Evolutionary conservation across 495 filamentous ascomycete genomes (phyloP).

Genomic region (Annulohypoxylon moriforme): DNA sequence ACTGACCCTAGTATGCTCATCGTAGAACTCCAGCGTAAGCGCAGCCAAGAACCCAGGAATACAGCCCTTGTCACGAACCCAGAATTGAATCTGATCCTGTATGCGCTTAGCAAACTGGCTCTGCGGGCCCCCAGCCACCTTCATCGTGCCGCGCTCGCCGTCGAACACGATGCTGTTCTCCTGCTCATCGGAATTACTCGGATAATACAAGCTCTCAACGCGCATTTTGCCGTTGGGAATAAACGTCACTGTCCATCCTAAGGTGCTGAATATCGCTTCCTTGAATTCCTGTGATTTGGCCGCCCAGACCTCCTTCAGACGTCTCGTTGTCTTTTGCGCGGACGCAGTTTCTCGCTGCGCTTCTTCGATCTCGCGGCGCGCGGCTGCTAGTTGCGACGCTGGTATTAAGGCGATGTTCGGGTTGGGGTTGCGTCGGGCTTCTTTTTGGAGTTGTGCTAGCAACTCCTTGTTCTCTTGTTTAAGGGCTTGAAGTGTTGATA

Average conservation of each 20-base stretch:
- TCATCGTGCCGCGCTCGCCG: slow-evolving; percentile 96
- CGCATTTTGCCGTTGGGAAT: slow-evolving; percentile 91
- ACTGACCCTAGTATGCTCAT: slow-evolving; percentile 67
- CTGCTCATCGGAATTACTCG: slow-evolving; percentile 72
- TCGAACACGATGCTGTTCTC: slow-evolving; percentile 97
- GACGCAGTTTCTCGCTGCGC: slow-evolving; percentile 79
- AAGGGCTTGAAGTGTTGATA: slow-evolving; percentile 77
- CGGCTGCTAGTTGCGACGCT: slow-evolving; percentile 76
- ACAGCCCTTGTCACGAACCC: slow-evolving; percentile 90
- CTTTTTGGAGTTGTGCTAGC: slow-evolving; percentile 75
- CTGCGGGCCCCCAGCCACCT: slow-evolving; percentile 89
- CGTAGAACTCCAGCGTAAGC: slow-evolving; percentile 89
- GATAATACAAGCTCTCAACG: slow-evolving; percentile 82
- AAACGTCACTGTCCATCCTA: slow-evolving; percentile 94
- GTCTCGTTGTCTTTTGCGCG: slow-evolving; percentile 83
- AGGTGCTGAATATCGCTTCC: slow-evolving; percentile 85
- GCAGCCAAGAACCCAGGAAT: slow-evolving; percentile 94
- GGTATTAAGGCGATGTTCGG: slow-evolving; percentile 69
- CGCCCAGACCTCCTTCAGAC: slow-evolving; percentile 89
- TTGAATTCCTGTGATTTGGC: slow-evolving; percentile 92
- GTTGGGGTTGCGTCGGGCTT: slow-evolving; percentile 45
- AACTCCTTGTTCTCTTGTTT: slow-evolving; percentile 87
- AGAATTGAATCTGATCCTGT: slow-evolving; percentile 84
- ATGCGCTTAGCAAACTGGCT: slow-evolving; percentile 88
- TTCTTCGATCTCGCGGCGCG: slow-evolving; percentile 76